Base-by-base conservation (phyloP, 2,329 filamentous ascomycete genomes). In the Penicillium glabrum region DNA sequence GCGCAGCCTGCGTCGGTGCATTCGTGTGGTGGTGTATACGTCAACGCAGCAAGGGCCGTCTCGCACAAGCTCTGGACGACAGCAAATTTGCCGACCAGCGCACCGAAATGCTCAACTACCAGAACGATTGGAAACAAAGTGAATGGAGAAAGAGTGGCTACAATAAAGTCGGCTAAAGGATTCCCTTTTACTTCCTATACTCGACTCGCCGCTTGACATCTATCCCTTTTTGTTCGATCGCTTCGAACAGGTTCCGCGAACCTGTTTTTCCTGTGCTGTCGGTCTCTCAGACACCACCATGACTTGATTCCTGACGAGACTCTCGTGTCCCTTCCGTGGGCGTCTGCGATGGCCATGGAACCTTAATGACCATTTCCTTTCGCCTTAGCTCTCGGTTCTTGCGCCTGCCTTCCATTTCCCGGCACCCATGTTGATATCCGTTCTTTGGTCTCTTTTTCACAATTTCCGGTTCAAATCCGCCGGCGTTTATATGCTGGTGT, bases 21-120 rank as follows among this genome's bases (percentile, higher is more conserved):
- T 69, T 79, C 24, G 61, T 72, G 11, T 75, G 81, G 63, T 82
- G 76, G 71, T 83, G 79, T 67, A 62, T 82, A 60, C 75, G 73
- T 47, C 80, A 83, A 68, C 76, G 82, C 56, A 75, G 77, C 56
- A 72, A 75, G 59, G 82, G 82, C 33, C 77, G 78, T 56, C 75
- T 76, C 45, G 82, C 83, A 66, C 73, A 76, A 46, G 76, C 75
- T 21, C 53, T 77, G 23, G 79, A 79, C 41, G 79, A 82, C 59
- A 72, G 75, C 64, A 77, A 77, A 49, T 82, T 77, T 71, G 61
- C 63, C 59, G 60, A 60, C n/a, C 72, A 76, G 52, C 73, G 72
- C 44, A 72, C 61, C n/a, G 73, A 75, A 51, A 72, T 72, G 66
- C 67, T 72, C 64, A 71, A 72, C 56, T 71, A 68, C 65, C 74